Evolutionary conservation across 2,329 filamentous ascomycete species (phyloP).

Genomic region (Chrysoporthe austroafricana): DNA sequence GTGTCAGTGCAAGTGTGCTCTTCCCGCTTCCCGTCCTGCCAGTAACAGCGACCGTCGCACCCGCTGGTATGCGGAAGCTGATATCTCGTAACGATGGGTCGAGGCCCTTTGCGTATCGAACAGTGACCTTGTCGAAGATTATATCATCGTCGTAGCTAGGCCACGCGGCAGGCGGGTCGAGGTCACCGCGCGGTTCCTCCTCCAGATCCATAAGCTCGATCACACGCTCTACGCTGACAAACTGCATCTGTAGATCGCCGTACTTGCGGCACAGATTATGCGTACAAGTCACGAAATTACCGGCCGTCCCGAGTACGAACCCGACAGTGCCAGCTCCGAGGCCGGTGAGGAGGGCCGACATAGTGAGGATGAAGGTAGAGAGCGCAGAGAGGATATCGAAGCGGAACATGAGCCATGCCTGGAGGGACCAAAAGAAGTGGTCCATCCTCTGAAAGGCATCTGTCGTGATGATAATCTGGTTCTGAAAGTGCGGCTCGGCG

Average conservation of each 20-base stretch:
- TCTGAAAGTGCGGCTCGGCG: conserved; percentile 78
- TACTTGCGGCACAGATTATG: conserved; percentile 79
- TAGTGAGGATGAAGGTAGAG: conserved; percentile 74
- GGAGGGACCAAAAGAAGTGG: conserved; percentile 91
- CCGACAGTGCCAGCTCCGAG: conserved; percentile 79
- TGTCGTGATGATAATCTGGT: conserved; percentile 77
- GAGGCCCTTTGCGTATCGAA: conserved; percentile 78
- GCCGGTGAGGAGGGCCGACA: conserved; percentile 74
- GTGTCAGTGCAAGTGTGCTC: conserved; percentile 69
- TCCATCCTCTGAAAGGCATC: conserved; percentile 94
- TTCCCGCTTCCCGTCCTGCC: conserved; percentile 88
- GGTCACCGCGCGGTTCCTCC: conserved; percentile 69
- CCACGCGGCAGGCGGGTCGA: conserved; percentile 76
- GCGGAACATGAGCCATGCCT: conserved; percentile 82
- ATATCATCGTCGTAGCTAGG: conserved; percentile 74
- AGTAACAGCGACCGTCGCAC: conserved; percentile 67
- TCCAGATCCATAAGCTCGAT: conserved; percentile 81
- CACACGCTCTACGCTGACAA: conserved; percentile 86
- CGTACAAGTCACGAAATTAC: conserved; percentile 70
- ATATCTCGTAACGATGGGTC: conserved; percentile 73
- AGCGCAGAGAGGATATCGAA: conserved; percentile 74
- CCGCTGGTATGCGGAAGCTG: conserved; percentile 71
- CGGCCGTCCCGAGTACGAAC: conserved; percentile 77
- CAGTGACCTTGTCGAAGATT: conserved; percentile 74
- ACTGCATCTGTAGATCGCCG: conserved; percentile 87